phyloP scores from a whole-genome alignment of 257 asterid genomes.

The Prunella vulgaris region DNA sequence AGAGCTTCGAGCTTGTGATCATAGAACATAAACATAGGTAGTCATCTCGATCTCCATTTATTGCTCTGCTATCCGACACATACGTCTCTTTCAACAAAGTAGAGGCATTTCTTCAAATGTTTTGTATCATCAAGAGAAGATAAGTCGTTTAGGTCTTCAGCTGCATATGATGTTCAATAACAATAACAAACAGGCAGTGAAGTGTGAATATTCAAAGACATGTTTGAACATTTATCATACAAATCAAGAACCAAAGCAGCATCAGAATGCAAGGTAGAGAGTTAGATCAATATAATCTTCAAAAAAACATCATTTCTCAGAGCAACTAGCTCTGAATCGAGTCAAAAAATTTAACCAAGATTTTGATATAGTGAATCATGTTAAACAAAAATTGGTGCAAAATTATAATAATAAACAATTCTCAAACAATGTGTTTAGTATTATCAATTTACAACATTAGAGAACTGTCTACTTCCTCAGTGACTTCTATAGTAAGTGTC shows the following conservation, averaged over 20 bases:
- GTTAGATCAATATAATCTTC: too few relatives aligned
- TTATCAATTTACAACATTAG: background rate
- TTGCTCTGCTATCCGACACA: constrained; percentile 70
- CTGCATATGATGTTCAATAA: too few relatives aligned
- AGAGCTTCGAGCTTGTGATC: too few relatives aligned
- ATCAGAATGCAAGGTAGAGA: background rate
- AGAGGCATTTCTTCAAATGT: background rate
- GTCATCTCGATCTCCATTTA: background rate
- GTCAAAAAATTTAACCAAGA: too few relatives aligned
- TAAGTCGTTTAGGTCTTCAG: too few relatives aligned
- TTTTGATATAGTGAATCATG: background rate
- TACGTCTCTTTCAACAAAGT: constrained; percentile 32
- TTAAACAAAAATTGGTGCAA: background rate
- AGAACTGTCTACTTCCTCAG: background rate
- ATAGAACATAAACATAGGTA: too few relatives aligned
- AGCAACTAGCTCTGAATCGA: too few relatives aligned
- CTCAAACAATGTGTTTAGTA: background rate
- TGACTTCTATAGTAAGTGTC: too few relatives aligned
- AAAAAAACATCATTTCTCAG: too few relatives aligned
- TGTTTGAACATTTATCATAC: constrained; percentile 6
- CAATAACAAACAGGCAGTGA: too few relatives aligned
- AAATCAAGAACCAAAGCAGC: background rate
- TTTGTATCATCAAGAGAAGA: background rate
- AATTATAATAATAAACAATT: too few relatives aligned
- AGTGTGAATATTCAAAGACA: constrained; percentile 40